phyloP scores from a whole-genome alignment of 768 basidiomycete genomes.

The Tulasnella sp. region DNA sequence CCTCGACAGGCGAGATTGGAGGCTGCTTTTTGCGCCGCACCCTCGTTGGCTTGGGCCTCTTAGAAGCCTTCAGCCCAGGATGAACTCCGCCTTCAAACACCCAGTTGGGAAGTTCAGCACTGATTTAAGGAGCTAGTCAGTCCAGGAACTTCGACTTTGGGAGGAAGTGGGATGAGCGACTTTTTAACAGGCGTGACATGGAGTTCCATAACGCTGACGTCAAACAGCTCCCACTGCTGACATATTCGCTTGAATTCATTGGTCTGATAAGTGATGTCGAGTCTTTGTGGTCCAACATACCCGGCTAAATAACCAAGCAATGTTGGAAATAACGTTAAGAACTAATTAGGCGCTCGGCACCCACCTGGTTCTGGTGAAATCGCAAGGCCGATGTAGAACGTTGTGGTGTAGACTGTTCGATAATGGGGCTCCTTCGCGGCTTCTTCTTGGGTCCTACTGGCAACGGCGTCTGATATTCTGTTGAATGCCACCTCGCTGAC shows the following conservation, averaged over 20 bases:
- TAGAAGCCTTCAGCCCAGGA: slow-evolving; percentile 58
- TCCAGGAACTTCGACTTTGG: background rate
- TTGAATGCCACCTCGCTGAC: slow-evolving; percentile 83
- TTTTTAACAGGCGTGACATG: slow-evolving; percentile 87
- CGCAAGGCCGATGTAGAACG: slow-evolving; percentile 91
- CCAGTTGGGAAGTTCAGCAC: slow-evolving; percentile 68
- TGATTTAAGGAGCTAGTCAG: slow-evolving; percentile 28
- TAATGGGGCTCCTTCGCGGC: slow-evolving; percentile 67
- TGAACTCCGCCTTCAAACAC: slow-evolving; percentile 78
- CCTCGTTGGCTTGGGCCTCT: slow-evolving; percentile 60
- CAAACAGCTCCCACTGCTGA: slow-evolving; percentile 92
- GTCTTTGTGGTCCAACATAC: slow-evolving; percentile 63
- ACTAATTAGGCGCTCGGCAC: slow-evolving; percentile 28
- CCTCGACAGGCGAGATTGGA: background rate
- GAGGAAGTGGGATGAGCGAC: slow-evolving; percentile 38
- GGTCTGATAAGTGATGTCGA: slow-evolving; percentile 96
- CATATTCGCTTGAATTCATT: slow-evolving; percentile 91
- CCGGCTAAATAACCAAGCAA: slow-evolving; percentile 46
- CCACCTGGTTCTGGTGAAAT: slow-evolving; percentile 87
- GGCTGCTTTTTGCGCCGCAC: slow-evolving; percentile 34
- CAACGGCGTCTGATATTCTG: slow-evolving; percentile 64
- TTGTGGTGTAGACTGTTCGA: slow-evolving; percentile 85
- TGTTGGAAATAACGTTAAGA: background rate
- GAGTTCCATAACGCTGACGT: slow-evolving; percentile 88
- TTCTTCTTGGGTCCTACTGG: slow-evolving; percentile 68